Evolutionary conservation across 176 grass and related monocot species (phyloP).

Genomic region (Aegilops bicornis): DNA sequence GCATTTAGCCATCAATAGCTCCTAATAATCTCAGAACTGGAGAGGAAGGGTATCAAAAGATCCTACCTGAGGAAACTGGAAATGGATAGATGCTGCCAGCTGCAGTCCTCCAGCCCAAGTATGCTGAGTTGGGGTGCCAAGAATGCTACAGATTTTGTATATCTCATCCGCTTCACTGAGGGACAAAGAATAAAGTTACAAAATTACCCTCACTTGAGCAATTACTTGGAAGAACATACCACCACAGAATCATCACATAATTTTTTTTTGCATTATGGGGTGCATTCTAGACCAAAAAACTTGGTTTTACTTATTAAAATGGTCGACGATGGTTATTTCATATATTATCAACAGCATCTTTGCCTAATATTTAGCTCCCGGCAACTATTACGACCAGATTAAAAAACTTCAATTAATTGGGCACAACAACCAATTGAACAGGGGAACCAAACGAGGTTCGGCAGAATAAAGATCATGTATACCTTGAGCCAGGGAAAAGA

Average conservation of each 20-base stretch:
- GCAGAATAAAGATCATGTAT: conserved; percentile 1
- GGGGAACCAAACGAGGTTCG: neutral
- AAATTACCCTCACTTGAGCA: neutral
- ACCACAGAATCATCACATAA: neutral
- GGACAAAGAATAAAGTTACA: conserved; percentile 23
- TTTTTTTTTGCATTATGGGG: too few species aligned
- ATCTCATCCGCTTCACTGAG: conserved; percentile 88
- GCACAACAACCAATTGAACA: neutral
- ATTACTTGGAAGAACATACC: neutral
- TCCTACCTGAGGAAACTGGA: conserved; percentile 82
- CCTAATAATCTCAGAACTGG: conserved; percentile 1
- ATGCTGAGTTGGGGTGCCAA: conserved; percentile 75
- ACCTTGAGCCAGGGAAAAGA: conserved; percentile 98
- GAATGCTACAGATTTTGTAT: conserved; percentile 90
- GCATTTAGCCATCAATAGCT: conserved; percentile 6
- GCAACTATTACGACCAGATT: neutral
- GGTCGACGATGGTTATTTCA: neutral
- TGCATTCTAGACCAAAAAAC: neutral
- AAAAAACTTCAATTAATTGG: too few species aligned
- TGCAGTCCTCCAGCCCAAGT: conserved; percentile 85
- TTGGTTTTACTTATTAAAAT: conserved; percentile 1
- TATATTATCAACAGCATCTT: neutral
- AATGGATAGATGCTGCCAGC: conserved; percentile 72
- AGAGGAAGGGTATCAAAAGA: neutral
- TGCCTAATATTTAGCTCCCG: neutral